Percentiles rank a stretch among this genome's conserved stretches.
These are phyloP conservation scores for Helianthus annuus DNA, from an alignment of 129 eudicot genomes.

Conservation along the genomic window DNA sequence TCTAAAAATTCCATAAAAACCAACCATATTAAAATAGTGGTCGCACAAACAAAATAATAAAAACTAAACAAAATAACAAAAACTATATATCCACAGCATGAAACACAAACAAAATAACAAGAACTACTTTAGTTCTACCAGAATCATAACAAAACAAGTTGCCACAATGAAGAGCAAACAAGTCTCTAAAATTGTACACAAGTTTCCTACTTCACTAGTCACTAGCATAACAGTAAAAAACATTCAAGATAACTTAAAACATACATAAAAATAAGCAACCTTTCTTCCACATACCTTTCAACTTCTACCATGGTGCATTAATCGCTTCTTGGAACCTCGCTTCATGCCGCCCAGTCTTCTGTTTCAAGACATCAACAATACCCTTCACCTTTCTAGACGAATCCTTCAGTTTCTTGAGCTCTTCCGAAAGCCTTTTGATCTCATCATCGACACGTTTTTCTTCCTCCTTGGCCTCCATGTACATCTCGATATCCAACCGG, in stretches of 20 bases:
- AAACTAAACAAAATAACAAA: too few species aligned
- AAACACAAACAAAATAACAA: neutral
- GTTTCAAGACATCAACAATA: constrained; percentile 41
- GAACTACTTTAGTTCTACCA: neutral
- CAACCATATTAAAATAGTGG: too few species aligned
- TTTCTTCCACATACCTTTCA: neutral
- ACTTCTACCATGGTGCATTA: constrained; percentile 53
- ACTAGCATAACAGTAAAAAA: constrained; percentile 5
- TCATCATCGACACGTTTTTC: constrained; percentile 38
- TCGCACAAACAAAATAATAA: too few species aligned
- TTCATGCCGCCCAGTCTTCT: constrained; percentile 48
- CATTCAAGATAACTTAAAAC: neutral
- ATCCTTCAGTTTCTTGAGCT: constrained; percentile 52
- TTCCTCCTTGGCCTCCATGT: constrained; percentile 44
- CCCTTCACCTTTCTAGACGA: constrained; percentile 36
- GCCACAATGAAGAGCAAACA: constrained; percentile 2
- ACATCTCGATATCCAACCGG: constrained; percentile 31
- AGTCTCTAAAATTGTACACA: constrained; percentile 11
- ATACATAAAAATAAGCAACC: neutral
- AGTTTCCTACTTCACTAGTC: constrained; percentile 18
- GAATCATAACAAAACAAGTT: neutral
- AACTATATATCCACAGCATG: neutral
- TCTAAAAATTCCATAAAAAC: too few species aligned
- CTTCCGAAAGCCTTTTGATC: constrained; percentile 44
- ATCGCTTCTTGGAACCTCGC: constrained; percentile 58